These are phyloP conservation scores for Leptographium wingfieldii DNA, from an alignment of 2,329 filamentous ascomycete genomes.

Conservation along the genomic window DNA sequence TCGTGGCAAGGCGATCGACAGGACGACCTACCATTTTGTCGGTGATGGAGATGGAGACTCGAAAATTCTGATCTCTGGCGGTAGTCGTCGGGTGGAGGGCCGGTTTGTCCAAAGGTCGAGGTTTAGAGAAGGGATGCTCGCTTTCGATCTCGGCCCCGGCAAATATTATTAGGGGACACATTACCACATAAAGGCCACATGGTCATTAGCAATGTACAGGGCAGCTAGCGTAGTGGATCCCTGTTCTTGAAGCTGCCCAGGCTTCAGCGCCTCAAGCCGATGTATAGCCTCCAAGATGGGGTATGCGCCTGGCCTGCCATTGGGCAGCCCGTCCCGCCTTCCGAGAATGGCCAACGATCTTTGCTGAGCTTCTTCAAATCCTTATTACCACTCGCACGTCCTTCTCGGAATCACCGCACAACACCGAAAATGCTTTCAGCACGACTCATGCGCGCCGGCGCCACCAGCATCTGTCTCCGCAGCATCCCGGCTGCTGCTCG, in stretches of 20 bases:
- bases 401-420: not conserved
- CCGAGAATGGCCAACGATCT: not conserved
- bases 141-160: not conserved
- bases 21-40: constrained; percentile 13
- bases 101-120: not conserved
- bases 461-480: not conserved
- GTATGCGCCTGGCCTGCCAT: constrained; percentile 6
- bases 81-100: not conserved
- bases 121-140: not conserved
- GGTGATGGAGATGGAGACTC: not conserved
- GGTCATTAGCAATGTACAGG: not conserved
- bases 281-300: not conserved
- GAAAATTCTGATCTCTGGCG: not conserved
- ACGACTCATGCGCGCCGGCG: not conserved
- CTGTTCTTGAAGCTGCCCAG: not conserved
- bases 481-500: not conserved
- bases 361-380: not conserved
- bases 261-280: not conserved
- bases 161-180: not conserved
- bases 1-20: not conserved
- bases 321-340: not conserved
- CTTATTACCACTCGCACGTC: not conserved
- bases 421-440: not conserved
- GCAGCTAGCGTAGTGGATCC: not conserved
- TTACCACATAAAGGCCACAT: not conserved